Conservation (phyloP, 495 filamentous ascomycete genomes). For the Rhypophila decipiens region DNA sequence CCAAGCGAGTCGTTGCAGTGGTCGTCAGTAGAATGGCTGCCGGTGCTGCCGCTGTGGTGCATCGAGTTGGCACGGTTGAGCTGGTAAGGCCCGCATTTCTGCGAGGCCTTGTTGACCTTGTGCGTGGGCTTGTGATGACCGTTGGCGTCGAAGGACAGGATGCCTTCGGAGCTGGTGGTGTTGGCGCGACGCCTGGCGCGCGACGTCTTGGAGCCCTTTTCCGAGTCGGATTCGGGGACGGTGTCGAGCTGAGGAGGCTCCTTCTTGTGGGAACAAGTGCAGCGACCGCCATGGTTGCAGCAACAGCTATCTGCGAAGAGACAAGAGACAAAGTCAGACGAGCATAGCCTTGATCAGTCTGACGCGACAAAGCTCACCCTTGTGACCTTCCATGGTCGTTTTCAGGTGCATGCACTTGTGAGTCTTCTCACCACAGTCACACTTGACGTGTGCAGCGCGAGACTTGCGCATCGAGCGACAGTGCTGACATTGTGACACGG, state of each 20-base stretch:
- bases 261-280: constrained; percentile 88
- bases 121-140: constrained; percentile 91
- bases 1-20: constrained; percentile 34
- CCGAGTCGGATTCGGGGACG: constrained; percentile 60
- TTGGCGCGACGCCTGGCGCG: constrained; percentile 57
- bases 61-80: constrained; percentile 67
- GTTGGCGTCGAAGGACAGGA: constrained; percentile 80
- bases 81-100: constrained; percentile 81
- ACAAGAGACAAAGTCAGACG: constrained; percentile 43
- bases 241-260: constrained; percentile 67
- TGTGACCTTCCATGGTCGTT: constrained; percentile 46
- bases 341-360: constrained; percentile 27
- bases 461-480: constrained; percentile 97
- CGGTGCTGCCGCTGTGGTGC: constrained; percentile 49
- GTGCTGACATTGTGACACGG: constrained; percentile 96
- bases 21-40: constrained; percentile 65
- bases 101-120: constrained; percentile 79
- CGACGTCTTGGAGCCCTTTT: constrained; percentile 42
- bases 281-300: constrained; percentile 87
- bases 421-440: constrained; percentile 92
- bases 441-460: constrained; percentile 90
- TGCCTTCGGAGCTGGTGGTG: constrained; percentile 74
- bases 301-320: constrained; percentile 68
- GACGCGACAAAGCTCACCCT: constrained; percentile 42
- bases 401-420: constrained; percentile 62